A percentile compares a stretch with the other conserved stretches of the same genome.
phyloP scores from a whole-genome alignment of 129 eudicot genomes.

The Gnaphalium uliginosum region DNA sequence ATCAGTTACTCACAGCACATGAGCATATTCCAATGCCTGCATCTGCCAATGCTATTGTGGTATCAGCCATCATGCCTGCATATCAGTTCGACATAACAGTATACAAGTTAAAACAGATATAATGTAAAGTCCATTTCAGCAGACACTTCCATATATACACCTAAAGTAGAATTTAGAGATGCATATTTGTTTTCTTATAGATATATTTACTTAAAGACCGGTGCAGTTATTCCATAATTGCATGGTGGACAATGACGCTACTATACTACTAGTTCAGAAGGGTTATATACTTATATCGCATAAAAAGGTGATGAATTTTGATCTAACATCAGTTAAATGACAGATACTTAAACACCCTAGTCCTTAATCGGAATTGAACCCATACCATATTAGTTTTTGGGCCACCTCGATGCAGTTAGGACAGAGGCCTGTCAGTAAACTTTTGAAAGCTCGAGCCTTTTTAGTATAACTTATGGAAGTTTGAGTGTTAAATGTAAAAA shows the following conservation, averaged over 20 bases:
- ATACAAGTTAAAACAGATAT: not conserved
- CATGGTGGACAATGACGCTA: not conserved
- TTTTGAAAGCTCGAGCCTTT: too few relatives aligned
- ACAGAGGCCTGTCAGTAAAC: too few relatives aligned
- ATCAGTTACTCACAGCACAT: constrained; percentile 67
- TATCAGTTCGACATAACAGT: constrained; percentile 4
- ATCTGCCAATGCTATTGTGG: constrained; percentile 70
- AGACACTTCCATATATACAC: not conserved
- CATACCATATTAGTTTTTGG: too few relatives aligned
- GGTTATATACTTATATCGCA: not conserved
- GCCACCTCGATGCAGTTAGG: too few relatives aligned
- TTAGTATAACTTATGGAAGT: not conserved
- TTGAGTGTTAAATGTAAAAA: not conserved
- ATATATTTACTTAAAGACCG: not conserved
- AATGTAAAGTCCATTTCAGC: not conserved
- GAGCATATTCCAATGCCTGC: constrained; percentile 73
- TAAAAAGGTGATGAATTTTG: not conserved
- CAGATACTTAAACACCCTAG: too few relatives aligned
- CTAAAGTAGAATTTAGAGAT: not conserved
- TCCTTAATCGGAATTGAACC: too few relatives aligned
- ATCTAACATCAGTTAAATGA: not conserved
- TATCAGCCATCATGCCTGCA: constrained; percentile 83
- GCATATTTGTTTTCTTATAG: not conserved
- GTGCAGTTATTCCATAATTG: not conserved
- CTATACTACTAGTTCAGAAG: not conserved